Conservation (phyloP, 257 asterid genomes). For the Ballota nigra region DNA sequence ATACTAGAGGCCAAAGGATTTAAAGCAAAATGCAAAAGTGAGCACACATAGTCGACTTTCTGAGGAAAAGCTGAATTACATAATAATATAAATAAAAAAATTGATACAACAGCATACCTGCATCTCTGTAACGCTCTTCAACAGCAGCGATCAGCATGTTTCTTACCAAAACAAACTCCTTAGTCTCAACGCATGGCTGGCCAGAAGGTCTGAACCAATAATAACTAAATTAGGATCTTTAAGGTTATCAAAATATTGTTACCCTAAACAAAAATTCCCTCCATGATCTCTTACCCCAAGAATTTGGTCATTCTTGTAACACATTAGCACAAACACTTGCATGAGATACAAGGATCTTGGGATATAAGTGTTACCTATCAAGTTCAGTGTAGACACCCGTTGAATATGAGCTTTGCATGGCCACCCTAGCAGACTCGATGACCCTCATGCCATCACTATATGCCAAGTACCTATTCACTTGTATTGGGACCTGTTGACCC, state of each 20-base stretch:
- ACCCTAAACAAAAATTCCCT: neutral
- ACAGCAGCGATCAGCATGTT: conserved; percentile 54
- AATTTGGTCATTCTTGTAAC: neutral
- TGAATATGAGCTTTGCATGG: conserved; percentile 24
- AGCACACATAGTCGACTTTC: neutral
- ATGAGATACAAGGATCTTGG: neutral
- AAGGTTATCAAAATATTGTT: neutral
- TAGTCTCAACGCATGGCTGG: conserved; percentile 47
- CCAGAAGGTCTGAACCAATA: conserved; percentile 40
- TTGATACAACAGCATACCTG: conserved; percentile 31
- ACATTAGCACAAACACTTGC: neutral
- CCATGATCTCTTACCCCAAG: neutral
- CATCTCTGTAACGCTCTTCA: conserved; percentile 55
- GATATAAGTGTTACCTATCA: conserved; percentile 34
- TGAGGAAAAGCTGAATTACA: neutral
- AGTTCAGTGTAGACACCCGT: conserved; percentile 30
- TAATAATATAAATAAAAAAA: neutral
- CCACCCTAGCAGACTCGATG: conserved; percentile 38
- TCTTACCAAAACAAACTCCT: conserved; percentile 44
- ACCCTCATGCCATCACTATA: conserved; percentile 52
- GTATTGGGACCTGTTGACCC: conserved; percentile 47
- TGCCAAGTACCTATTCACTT: conserved; percentile 50
- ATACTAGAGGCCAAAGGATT: too few relatives aligned
- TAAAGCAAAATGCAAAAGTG: too few relatives aligned
- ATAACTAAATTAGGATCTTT: neutral